Evolutionary conservation across 2,329 filamentous ascomycete species (phyloP), one percentile per base, ranked within the genome.

Genomic region (Neonectria hederae): DNA sequence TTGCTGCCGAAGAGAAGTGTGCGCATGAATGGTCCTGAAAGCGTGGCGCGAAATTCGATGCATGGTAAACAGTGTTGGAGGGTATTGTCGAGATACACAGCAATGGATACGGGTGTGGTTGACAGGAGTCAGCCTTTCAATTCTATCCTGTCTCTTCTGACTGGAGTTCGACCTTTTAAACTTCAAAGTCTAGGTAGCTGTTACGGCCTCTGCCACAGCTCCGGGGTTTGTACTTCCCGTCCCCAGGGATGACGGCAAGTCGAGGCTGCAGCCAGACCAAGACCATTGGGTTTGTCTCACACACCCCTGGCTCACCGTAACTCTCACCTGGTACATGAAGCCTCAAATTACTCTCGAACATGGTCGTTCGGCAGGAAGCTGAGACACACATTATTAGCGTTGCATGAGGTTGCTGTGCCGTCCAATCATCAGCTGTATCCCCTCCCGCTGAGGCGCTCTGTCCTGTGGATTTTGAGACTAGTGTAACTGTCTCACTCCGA

Each of bases 1-100:
- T 3, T 11, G 49, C 8, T 32, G 38, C n/a, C 11, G 11, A 5
- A n/a, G 11, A 43, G 14, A 7, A 14, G 26, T 38, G 22, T 11
- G n/a, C 4, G 46, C 7, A 24, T 17, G 13, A 30, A 21, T n/a
- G n/a, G 17, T 21, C 1, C 49, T 24, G 28, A 19, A 14, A 8
- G 30, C 35, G 4, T 43, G 48, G 8, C 48, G 46, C 10, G 42
- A 22, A 42, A 52, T n/a, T n/a, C 42, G 56, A 19, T 51, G 49
- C 62, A 69, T 67, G 22, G 11, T 46, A 4, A 35, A 19, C 9
- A 21, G 54, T 9, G 9, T 14, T 11, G 11, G n/a, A 4, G 35
- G 4, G 11, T n/a, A n/a, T 10, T 40, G 22, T 24, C 19, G 11
- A 32, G 8, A 28, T 35, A 4, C 3, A 17, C 26, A 19, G 22